Evolutionary conservation across 1,139 yeast genomes (phyloP).

Genomic region (Sugiyamaella novakii): DNA sequence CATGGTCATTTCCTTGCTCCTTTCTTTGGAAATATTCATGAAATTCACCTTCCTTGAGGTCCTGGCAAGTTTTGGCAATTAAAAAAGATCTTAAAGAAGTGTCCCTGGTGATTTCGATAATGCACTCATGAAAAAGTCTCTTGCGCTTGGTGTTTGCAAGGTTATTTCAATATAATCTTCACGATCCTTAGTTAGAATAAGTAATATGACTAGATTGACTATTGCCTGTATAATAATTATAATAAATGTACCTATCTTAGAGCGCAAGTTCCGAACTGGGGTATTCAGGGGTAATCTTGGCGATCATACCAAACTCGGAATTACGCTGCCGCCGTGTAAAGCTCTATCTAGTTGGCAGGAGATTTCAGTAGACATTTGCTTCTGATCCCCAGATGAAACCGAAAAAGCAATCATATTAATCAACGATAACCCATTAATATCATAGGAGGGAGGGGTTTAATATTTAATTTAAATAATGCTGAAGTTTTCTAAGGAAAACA

Average conservation of each 20-base stretch:
- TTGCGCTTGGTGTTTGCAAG: constrained; percentile 32
- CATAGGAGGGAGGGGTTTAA: constrained; percentile 53
- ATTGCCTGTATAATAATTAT: neutral
- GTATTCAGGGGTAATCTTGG: constrained; percentile 5
- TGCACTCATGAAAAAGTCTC: constrained; percentile 26
- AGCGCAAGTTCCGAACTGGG: neutral
- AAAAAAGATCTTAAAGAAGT: constrained; percentile 27
- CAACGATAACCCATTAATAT: constrained; percentile 39
- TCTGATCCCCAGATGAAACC: too few relatives aligned
- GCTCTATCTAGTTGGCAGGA: too few relatives aligned
- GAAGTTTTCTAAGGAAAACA: constrained; percentile 53
- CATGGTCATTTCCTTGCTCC: constrained; percentile 37
- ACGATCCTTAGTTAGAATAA: constrained; percentile 28
- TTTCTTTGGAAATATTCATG: constrained; percentile 38
- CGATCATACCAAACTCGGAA: neutral
- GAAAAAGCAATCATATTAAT: neutral
- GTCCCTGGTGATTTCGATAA: constrained; percentile 30
- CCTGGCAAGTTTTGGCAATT: constrained; percentile 35
- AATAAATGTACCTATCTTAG: neutral
- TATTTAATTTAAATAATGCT: constrained; percentile 57
- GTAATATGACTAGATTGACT: constrained; percentile 22
- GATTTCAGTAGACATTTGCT: too few relatives aligned
- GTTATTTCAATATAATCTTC: constrained; percentile 31
- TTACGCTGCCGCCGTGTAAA: neutral
- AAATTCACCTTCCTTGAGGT: constrained; percentile 36